These are phyloP conservation scores for Metschnikowia chrysomelidarum DNA, from an alignment of 805 yeast species.

Conservation along the genomic window DNA sequence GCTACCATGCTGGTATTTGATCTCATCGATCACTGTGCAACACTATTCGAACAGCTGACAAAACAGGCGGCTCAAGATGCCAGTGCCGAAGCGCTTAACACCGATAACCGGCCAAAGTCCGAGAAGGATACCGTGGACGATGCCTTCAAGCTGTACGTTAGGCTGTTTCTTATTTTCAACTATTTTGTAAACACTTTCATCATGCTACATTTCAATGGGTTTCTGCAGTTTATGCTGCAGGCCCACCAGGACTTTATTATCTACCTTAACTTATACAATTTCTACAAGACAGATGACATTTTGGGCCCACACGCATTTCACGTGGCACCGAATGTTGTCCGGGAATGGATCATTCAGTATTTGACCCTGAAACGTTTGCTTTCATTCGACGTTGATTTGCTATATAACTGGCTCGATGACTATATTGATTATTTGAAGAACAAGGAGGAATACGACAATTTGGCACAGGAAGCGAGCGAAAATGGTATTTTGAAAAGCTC, in stretches of 20 bases:
- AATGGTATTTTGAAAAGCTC: no score
- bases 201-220: conserved; percentile 43
- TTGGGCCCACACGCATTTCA: conserved; percentile 21
- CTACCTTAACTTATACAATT: conserved; percentile 41
- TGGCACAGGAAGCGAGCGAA: no score
- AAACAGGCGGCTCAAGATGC: not conserved
- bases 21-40: conserved; percentile 40
- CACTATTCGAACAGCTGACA: conserved; percentile 33
- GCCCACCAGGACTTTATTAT: conserved; percentile 40
- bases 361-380: conserved; percentile 29
- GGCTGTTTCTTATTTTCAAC: conserved; percentile 41
- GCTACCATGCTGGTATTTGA: conserved; percentile 37
- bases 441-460: conserved; percentile 11
- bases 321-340: conserved; percentile 22
- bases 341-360: conserved; percentile 28
- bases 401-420: conserved; percentile 38
- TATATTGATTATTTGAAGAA: conserved; percentile 35
- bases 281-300: conserved; percentile 33
- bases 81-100: no score
- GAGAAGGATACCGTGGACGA: conserved; percentile 11
- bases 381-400: conserved; percentile 33
- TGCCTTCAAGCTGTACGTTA: conserved; percentile 28
- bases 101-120: no score
- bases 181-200: conserved; percentile 43
- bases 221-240: conserved; percentile 36